phyloP scores from a whole-genome alignment of 2,329 filamentous ascomycete genomes.

The Venturia oleaginea region DNA sequence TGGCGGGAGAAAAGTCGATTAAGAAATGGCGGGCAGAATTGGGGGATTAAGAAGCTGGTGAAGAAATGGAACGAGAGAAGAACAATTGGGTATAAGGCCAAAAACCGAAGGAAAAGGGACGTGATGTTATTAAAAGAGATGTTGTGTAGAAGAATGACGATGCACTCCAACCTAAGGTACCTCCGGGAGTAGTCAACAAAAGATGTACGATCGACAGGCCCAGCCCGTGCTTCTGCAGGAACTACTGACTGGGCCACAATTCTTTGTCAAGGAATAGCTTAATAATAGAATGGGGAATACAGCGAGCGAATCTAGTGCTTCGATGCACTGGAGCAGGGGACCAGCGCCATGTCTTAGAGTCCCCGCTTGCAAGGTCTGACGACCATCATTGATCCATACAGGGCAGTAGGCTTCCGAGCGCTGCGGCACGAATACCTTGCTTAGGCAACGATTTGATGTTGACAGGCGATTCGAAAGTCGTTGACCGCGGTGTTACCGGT shows the following conservation, averaged over 20 bases:
- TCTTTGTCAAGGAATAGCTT: background rate
- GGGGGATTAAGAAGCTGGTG: background rate
- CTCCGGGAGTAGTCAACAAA: background rate
- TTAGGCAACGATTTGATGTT: background rate
- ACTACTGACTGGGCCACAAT: background rate
- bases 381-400: slow-evolving; percentile 1
- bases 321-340: background rate
- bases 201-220: background rate
- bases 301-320: background rate
- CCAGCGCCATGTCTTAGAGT: background rate
- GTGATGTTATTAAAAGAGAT: background rate
- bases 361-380: background rate
- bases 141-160: background rate
- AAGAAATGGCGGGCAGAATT: too few species aligned
- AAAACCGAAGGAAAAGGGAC: background rate
- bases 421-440: background rate
- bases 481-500: background rate
- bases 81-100: background rate
- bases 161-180: background rate
- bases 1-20: too few species aligned
- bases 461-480: background rate
- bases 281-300: background rate
- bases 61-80: background rate
- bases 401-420: too few species aligned
- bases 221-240: background rate